Conservation (phyloP, 805 yeast species). For the Kodamaea leandrae region DNA sequence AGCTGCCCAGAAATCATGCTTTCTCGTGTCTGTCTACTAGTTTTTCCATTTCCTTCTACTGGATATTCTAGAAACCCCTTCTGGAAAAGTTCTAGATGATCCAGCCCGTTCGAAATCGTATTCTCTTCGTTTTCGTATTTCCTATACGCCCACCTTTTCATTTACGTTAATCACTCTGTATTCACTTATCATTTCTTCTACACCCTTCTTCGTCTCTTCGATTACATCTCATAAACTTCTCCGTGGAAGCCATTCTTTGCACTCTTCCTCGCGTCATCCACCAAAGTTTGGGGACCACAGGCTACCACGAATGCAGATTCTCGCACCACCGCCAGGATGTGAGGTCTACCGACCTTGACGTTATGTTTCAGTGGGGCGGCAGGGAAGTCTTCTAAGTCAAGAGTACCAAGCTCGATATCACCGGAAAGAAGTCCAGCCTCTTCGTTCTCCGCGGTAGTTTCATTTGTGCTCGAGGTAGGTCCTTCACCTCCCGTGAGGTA, state of each 20-base stretch:
- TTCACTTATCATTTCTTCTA: too few species aligned
- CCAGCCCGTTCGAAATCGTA: too few species aligned
- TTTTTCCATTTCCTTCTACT: too few species aligned
- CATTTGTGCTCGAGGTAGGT: background rate
- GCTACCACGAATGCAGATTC: conserved; percentile 40
- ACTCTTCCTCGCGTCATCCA: conserved; percentile 31
- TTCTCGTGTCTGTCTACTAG: too few species aligned
- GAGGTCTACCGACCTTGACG: conserved; percentile 43
- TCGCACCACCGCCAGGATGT: conserved; percentile 31
- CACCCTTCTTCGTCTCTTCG: too few species aligned
- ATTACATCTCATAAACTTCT: conserved; percentile 43
- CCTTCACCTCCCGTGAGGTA: conserved; percentile 12
- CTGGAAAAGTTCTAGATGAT: too few species aligned
- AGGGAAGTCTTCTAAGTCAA: conserved; percentile 19
- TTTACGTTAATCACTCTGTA: too few species aligned
- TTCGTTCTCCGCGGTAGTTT: conserved; percentile 11
- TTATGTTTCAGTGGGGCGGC: conserved; percentile 13
- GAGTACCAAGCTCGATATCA: conserved; percentile 17
- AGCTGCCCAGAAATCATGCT: too few species aligned
- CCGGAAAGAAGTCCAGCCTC: conserved; percentile 20
- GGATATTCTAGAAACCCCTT: too few species aligned
- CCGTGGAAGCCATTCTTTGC: conserved; percentile 35
- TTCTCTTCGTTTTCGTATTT: too few species aligned
- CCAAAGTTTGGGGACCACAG: conserved; percentile 55
- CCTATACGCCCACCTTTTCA: too few species aligned